phyloP scores from a whole-genome alignment of 805 yeast genomes.

The Pichia pseudocactophila region DNA sequence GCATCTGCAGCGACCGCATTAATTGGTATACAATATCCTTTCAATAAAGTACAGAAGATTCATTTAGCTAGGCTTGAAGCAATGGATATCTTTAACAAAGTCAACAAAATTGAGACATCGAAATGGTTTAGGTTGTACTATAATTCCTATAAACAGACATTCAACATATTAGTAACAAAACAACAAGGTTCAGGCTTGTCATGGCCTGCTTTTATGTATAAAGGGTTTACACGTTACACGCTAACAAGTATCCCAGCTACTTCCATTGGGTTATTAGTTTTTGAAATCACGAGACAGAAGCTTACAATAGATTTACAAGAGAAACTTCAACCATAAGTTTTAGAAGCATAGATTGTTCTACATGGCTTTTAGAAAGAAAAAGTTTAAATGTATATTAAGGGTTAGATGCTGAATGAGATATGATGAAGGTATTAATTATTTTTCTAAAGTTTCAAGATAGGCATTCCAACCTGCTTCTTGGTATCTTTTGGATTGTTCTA shows the following conservation, averaged over 20 bases:
- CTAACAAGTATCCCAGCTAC: constrained; percentile 79
- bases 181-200: constrained; percentile 44
- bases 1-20: constrained; percentile 75
- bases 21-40: constrained; percentile 75
- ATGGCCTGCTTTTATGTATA: constrained; percentile 63
- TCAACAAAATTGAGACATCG: constrained; percentile 19
- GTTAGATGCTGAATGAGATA: no score
- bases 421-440: neutral
- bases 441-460: constrained; percentile 39
- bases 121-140: constrained; percentile 45
- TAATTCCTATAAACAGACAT: constrained; percentile 70
- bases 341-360: no score
- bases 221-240: constrained; percentile 68
- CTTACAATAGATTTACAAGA: constrained; percentile 24
- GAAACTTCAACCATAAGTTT: neutral
- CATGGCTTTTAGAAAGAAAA: no score
- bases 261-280: constrained; percentile 72
- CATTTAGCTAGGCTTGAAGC: constrained; percentile 77
- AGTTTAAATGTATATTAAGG: no score
- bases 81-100: constrained; percentile 50
- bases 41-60: constrained; percentile 68
- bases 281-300: constrained; percentile 64
- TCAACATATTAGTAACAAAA: constrained; percentile 46
- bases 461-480: constrained; percentile 94
- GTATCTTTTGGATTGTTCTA: constrained; percentile 79